Base-by-base conservation (phyloP, 2,329 filamentous ascomycete species). In the Botryosphaeria dothidea region DNA sequence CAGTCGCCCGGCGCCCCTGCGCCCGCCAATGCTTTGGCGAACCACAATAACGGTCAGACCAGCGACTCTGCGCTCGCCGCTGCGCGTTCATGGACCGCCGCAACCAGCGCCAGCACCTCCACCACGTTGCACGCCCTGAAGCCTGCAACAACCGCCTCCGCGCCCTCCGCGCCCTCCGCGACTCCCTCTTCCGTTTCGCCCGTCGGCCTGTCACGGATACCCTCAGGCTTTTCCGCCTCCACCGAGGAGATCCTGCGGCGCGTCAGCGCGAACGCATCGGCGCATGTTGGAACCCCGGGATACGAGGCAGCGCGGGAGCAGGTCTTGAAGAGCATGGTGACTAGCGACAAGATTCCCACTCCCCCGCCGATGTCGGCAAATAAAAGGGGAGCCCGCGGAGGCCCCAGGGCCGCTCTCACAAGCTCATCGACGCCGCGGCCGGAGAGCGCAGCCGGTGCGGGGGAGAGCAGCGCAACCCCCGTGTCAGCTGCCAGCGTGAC, bases 221-320 rank as follows among this genome's bases (percentile, higher is more conserved):
- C 61, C 62, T 51, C 67, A 38, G 54, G 60, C 57, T 77, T 74
- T 62, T 78, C 76, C 7, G 73, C 78, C 5, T 74, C 79, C 9
- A 80, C 79, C 3, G 76, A 78, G 17, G 77, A 79, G 36, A 79
- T 81, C 49, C 70, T 81, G 6, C 77, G 78, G 67, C 70, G 77
- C 38, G 67, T 74, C 57, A 73, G 75, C 58, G 75, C 75, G 29
- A 77, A 74, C 65, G 71, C 73, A 68, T 69, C 72, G 34, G 73
- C 74, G 31, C 67, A 67, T 61, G 60, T 67, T 9, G 75, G 77
- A 3, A 76, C 75, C 19, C 75, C 78, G 27, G 79, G 75, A 21
- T 82, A 78, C 69, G 79, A 82, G 68, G 80, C 80, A 17, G 81
- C 81, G 66, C 76, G 78, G 58, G 79, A 80, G 65, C 77, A 80